Base-by-base conservation (phyloP, 2,329 filamentous ascomycete species). In the Cercospora sesami region DNA sequence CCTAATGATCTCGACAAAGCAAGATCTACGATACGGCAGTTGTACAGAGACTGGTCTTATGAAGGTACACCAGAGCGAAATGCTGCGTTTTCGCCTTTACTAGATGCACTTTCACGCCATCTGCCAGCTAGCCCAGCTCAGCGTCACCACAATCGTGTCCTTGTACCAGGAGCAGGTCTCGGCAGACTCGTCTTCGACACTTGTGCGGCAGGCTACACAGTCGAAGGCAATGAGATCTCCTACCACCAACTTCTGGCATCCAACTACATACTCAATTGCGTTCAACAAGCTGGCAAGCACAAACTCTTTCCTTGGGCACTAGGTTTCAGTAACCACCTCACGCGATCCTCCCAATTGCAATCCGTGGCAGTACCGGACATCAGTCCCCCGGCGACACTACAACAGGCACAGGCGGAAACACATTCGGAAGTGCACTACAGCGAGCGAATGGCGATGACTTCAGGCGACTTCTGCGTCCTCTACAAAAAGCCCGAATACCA, bases 171-270 rank as follows among this genome's bases (percentile, higher is more conserved):
- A 0, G 94, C 94, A 4, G 95, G 95, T 0, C 83, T 99, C 2
- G 95, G 93, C 2, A 87, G 95, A 14, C 83, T 98, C 2, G 92
- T 98, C 0, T 96, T 96, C 75, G 95, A 99, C 55, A 83, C 98
- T 14, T 93, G 90, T 77, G 82, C 82, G 30, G 83, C 82, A 1
- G 94, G 95, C 10, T 96, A 89, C 78, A 82, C 86, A 10, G 87
- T 89, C 0, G 93, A 97, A 79, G 94, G 94, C 30, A 98, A 97
- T 77, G 83, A 99, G 80, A 96, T 98, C 69, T 97, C 94, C 2
- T 98, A 96, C 77, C 95, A 99, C 79, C 93, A 97, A 78, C 86
- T 99, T n/a, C 84, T 98, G 67, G 93, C 93, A 1, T 96, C 92
- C 67, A 87, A 86, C 70, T 87, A 91, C 76, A 86, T 94, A 16